Conservation (phyloP, 139 green algal genomes). For the Coelastrella sp. region DNA sequence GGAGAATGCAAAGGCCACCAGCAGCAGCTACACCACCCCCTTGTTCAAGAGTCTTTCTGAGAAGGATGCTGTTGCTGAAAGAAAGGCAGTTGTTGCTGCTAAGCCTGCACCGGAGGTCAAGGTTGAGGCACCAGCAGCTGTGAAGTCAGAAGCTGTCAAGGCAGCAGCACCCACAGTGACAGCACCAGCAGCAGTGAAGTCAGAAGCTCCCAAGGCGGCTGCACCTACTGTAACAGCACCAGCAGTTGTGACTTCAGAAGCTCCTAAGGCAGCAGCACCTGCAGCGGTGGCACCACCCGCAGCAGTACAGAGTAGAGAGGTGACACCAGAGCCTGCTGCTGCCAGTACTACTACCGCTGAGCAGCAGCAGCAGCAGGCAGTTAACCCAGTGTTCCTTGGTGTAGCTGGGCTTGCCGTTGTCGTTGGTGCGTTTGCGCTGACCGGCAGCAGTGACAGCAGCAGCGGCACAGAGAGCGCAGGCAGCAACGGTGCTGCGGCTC, state of each 20-base stretch:
- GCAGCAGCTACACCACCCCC: neutral
- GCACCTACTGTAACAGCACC: constrained; percentile 1
- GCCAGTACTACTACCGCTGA: neutral
- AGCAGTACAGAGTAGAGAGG: neutral
- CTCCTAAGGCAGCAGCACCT: neutral
- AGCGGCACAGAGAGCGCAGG: neutral
- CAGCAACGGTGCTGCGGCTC: neutral
- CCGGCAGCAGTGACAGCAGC: constrained; percentile 19
- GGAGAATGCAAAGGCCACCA: neutral
- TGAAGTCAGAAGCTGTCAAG: neutral
- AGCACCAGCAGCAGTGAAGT: neutral
- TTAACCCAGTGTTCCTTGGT: neutral
- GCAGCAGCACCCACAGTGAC: constrained; percentile 11
- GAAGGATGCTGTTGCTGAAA: neutral
- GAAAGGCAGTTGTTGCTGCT: neutral
- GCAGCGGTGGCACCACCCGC: constrained; percentile 5
- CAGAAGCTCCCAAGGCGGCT: neutral
- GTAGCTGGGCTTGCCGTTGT: constrained; percentile 4
- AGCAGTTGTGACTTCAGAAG: neutral
- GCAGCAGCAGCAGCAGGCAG: neutral
- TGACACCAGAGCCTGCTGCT: neutral
- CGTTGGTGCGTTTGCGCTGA: constrained; percentile 12
- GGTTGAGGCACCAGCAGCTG: neutral
- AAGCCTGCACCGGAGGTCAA: neutral
- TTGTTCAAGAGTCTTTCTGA: constrained; percentile 22